These are phyloP conservation scores for Obba rivulosa DNA, from an alignment of 768 basidiomycete species.

Conservation along the genomic window DNA sequence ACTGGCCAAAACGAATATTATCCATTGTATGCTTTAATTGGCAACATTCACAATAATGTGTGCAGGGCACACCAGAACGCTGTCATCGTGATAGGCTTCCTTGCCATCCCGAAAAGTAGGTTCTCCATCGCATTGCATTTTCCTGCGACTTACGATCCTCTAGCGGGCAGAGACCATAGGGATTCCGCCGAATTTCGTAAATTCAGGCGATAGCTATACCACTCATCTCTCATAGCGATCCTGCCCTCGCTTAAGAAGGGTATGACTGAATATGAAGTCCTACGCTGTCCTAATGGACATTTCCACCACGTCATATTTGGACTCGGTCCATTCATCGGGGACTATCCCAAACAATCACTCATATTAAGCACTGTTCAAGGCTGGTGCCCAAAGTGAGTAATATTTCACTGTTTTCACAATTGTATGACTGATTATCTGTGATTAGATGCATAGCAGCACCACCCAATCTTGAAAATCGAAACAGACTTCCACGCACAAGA, in stretches of 20 bases:
- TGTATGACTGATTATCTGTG: too few relatives aligned
- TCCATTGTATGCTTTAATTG: slow-evolving; percentile 20
- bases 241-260: slow-evolving; percentile 6
- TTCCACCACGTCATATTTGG: slow-evolving; percentile 24
- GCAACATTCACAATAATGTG: slow-evolving; percentile 16
- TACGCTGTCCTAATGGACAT: slow-evolving; percentile 30
- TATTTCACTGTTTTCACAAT: neutral
- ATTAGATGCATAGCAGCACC: too few relatives aligned
- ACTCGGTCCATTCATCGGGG: slow-evolving; percentile 31
- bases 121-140: neutral
- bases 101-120: slow-evolving; percentile 27
- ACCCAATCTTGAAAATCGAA: too few relatives aligned
- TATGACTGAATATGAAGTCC: slow-evolving; percentile 13
- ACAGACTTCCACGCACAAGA: too few relatives aligned
- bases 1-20: slow-evolving; percentile 22
- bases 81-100: slow-evolving; percentile 14
- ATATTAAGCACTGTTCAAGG: slow-evolving; percentile 22
- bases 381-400: slow-evolving; percentile 24
- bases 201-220: slow-evolving; percentile 18
- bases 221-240: slow-evolving; percentile 8
- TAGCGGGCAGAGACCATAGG: slow-evolving; percentile 11
- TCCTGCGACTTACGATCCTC: neutral
- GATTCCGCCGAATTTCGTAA: slow-evolving; percentile 7
- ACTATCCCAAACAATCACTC: slow-evolving; percentile 34
- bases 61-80: slow-evolving; percentile 15